phyloP scores from a whole-genome alignment of 306 rosid genomes.

The Cucumis sativus region Cucumber_9930_V3 NC_026661.2:14698501-14699000 shows the following conservation, averaged over 20 bases:
- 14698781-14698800: not conserved
- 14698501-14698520: slow-evolving; percentile 42
- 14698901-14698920: not conserved
- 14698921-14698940: not conserved
- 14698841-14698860: not conserved
- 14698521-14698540: slow-evolving; percentile 28
- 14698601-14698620: slow-evolving; percentile 49
- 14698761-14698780: slow-evolving; percentile 73
- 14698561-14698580: slow-evolving; percentile 81
- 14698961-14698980: not conserved
- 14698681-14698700: slow-evolving; percentile 60
- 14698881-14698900: not conserved
- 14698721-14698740: slow-evolving; percentile 94
- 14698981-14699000: not conserved
- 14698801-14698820: not conserved
- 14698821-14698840: not conserved
- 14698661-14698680: slow-evolving; percentile 72
- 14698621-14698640: slow-evolving; percentile 78
- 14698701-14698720: slow-evolving; percentile 58
- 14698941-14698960: not conserved
- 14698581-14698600: slow-evolving; percentile 70
- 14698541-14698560: slow-evolving; percentile 41
- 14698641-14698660: slow-evolving; percentile 45
- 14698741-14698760: slow-evolving; percentile 87
- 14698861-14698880: not conserved